Evolutionary conservation across 768 basidiomycete genomes (phyloP), one percentile per base, ranked within the genome.

Genomic region (Epithele typhae): DNA sequence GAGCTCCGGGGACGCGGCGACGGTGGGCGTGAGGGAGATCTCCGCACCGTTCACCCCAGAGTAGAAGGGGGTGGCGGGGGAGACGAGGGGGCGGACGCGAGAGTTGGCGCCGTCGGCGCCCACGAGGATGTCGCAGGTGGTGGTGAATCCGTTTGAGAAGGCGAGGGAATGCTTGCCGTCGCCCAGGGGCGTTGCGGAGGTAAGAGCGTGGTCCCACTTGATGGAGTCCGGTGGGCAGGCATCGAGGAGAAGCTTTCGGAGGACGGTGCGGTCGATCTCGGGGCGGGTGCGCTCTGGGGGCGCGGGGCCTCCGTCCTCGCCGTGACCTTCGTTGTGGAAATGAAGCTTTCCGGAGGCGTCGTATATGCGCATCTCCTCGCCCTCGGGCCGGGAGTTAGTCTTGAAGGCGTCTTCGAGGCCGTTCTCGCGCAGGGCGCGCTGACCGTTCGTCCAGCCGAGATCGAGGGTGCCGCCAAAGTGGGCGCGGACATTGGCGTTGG

Each of bases 91-190:
- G 12, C 72, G 68, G 5, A 68, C 58, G 46, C 60, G 61, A 14
- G 68, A 70, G 64, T 68, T 70, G 2, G 71, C 61, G 7, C 73
- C 72, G 37, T 70, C 69, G n/a, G 69, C 68, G 7, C 69, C 69
- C 30, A 71, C 51, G 32, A 68, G 43, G 40, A 66, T 4, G 43
- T 57, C 62, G 25, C 46, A 22, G 3, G 18, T 23, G n/a, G 39
- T 35, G 5, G 27, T 18, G 25, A 43, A 33, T n/a, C 40, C 25
- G 23, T 19, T 27, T 17, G 10, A 11, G 25, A 42, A 23, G 25
- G 25, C 18, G 15, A n/a, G 23, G 25, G 27, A 24, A 5, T 27
- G 23, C 11, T 18, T n/a, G 8, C 24, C 17, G 14, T n/a, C 30
- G 4, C 3, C 30, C 3, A 42, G n/a, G 18, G 35, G 8, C 9